Conservation (phyloP, 371 early-diverging fungal genomes). For the Basidiobolus meristosporus region DNA sequence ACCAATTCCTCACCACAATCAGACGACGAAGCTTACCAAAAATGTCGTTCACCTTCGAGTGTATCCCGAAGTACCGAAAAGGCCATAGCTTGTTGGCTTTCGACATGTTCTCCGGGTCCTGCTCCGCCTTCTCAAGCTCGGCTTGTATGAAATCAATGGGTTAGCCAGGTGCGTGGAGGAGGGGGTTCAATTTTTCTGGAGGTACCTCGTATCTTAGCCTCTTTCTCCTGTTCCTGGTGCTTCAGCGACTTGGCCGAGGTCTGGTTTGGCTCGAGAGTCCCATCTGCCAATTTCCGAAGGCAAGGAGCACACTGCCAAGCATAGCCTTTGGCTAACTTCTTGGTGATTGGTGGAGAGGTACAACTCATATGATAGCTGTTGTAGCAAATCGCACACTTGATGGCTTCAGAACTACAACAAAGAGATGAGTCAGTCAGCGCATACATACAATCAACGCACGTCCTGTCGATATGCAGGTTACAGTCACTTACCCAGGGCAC, state of each 20-base stretch:
- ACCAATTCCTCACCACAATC: no score
- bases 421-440: no score
- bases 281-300: not conserved
- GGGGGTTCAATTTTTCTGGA: slow-evolving; percentile 2
- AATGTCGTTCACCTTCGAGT: slow-evolving; percentile 43
- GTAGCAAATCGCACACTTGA: slow-evolving; percentile 50
- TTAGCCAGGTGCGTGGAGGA: slow-evolving; percentile 3
- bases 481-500: slow-evolving; percentile 32
- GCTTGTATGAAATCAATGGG: slow-evolving; percentile 8
- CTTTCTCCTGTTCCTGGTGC: slow-evolving; percentile 5
- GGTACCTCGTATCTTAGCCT: not conserved
- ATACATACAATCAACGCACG: no score
- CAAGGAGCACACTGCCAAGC: slow-evolving; percentile 67
- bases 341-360: slow-evolving; percentile 45
- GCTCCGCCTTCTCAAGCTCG: slow-evolving; percentile 5
- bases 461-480: no score
- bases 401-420: slow-evolving; percentile 16
- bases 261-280: slow-evolving; percentile 8
- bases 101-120: not conserved
- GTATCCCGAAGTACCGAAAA: slow-evolving; percentile 70
- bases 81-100: slow-evolving; percentile 41
- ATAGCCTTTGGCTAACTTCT: slow-evolving; percentile 60
- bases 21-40: slow-evolving; percentile 16
- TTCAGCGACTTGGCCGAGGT: slow-evolving; percentile 6
- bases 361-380: slow-evolving; percentile 57